Evolutionary conservation across 768 basidiomycete species (phyloP), one percentile per base, ranked within the genome.

Genomic region (Mycena maculata): DNA sequence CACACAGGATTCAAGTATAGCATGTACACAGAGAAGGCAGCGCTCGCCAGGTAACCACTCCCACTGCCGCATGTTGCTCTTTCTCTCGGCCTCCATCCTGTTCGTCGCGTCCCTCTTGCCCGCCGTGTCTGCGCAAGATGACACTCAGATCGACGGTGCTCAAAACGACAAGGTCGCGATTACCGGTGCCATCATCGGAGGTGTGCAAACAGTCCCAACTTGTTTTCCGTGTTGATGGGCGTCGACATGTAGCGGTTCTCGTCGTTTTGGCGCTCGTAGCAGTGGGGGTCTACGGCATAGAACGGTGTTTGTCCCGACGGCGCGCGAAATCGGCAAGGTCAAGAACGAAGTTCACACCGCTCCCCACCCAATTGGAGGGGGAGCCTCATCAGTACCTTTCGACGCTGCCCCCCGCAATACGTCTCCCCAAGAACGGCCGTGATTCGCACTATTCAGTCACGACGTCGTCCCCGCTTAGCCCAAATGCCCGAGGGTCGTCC

Each of bases 161-260:
- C 45, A 53, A 7, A 39, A 54, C 31, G 60, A 58, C 16, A 60
- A 60, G 38, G 52, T 66, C 16, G 65, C 65, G 16, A 66, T 66
- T n/a, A 66, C 65, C 9, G 65, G 65, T 8, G 58, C 41, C 38
- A 20, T 60, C 23, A 66, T 66, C 44, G 65, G 65, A 16, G 50
- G 65, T 66, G 27, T 41, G 30, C 33, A 13, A 16, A 25, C 20
- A 13, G 18, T 25, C 5, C 41, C 9, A 22, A 15, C 42, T 39
- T 20, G 23, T 13, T n/a, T 9, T 20, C 10, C 39, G 12, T 45
- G 18, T 44, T 53, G 27, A 52, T n/a, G n/a, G n/a, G n/a, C n/a
- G n/a, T n/a, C 33, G 22, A 48, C 1, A 11, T 38, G 16, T 31
- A 66, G 65, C 20, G 18, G 13, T 66, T 15, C 65, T 66, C 39